phyloP scores from a whole-genome alignment of 1,139 yeast species.

The Hansenula sp. region DNA sequence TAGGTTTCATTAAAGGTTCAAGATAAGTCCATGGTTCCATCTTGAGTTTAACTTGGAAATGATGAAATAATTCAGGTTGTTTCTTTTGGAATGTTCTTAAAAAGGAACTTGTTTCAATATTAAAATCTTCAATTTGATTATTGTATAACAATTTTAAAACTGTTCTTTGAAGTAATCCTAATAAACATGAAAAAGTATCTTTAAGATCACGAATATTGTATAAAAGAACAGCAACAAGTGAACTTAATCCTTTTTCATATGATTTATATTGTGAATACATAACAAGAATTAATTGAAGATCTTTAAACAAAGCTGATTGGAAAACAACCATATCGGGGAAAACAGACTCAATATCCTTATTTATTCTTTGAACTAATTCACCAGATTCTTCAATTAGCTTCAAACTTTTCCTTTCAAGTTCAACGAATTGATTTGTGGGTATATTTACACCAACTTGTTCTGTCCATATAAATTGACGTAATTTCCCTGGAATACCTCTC shows the following conservation, averaged over 20 bases:
- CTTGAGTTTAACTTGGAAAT: slow-evolving; percentile 37
- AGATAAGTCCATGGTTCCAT: slow-evolving; percentile 34
- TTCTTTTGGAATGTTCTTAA: slow-evolving; percentile 40
- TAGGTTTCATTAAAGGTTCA: slow-evolving; percentile 29
- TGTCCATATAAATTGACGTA: slow-evolving; percentile 51
- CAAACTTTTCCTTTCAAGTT: slow-evolving; percentile 12
- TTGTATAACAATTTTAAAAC: slow-evolving; percentile 27
- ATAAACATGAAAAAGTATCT: slow-evolving; percentile 41
- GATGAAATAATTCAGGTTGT: slow-evolving; percentile 42
- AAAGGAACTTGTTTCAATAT: slow-evolving; percentile 34
- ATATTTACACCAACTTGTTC: slow-evolving; percentile 37
- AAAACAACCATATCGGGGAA: slow-evolving; percentile 44
- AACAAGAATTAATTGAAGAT: slow-evolving; percentile 27
- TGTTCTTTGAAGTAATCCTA: slow-evolving; percentile 37
- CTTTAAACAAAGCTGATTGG: slow-evolving; percentile 32
- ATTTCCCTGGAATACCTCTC: slow-evolving; percentile 55
- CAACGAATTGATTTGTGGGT: slow-evolving; percentile 15
- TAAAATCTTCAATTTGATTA: slow-evolving; percentile 22
- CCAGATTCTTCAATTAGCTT: slow-evolving; percentile 5
- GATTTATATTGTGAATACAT: slow-evolving; percentile 28
- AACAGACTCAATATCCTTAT: slow-evolving; percentile 28
- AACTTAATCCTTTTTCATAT: slow-evolving; percentile 24
- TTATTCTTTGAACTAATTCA: slow-evolving; percentile 16
- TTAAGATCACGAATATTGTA: slow-evolving; percentile 31
- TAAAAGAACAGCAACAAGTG: slow-evolving; percentile 39